A percentile compares a stretch with the other conserved stretches of the same genome.
phyloP scores from a whole-genome alignment of 1,139 yeast species.

The Pichia sp. region DNA sequence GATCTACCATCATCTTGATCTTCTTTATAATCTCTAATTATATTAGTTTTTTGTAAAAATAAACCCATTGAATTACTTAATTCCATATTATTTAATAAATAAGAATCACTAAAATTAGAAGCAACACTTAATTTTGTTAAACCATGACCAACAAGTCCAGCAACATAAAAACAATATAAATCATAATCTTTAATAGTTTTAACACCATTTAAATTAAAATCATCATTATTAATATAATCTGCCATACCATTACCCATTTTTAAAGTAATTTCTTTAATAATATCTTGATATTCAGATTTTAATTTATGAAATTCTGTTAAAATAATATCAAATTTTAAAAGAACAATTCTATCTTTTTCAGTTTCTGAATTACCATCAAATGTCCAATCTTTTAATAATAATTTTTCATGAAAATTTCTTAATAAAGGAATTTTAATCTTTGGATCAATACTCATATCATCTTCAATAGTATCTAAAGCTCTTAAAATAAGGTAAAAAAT shows the following conservation, averaged over 20 bases:
- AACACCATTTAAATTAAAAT: constrained; percentile 74
- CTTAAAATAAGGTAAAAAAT: constrained; percentile 78
- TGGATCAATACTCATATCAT: constrained; percentile 83
- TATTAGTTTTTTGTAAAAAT: constrained; percentile 90
- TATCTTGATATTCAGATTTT: constrained; percentile 70
- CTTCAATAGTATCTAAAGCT: constrained; percentile 94
- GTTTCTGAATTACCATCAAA: constrained; percentile 67
- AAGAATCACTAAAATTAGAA: constrained; percentile 56
- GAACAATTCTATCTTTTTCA: constrained; percentile 75
- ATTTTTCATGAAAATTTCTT: constrained; percentile 57
- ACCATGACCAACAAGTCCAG: constrained; percentile 97
- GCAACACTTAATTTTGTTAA: constrained; percentile 71
- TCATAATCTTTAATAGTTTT: constrained; percentile 76
- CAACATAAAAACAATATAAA: constrained; percentile 91
- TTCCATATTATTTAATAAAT: constrained; percentile 44
- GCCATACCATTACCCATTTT: constrained; percentile 99
- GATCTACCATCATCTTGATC: constrained; percentile 89
- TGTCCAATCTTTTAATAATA: constrained; percentile 68
- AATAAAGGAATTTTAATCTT: constrained; percentile 68
- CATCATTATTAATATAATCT: constrained; percentile 73
- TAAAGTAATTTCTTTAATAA: constrained; percentile 67
- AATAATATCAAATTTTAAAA: constrained; percentile 67
- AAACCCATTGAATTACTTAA: constrained; percentile 88
- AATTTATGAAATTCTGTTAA: constrained; percentile 66
- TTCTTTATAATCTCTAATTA: constrained; percentile 91